Evolutionary conservation across 2,329 filamentous ascomycete species (phyloP).

Genomic region (Ceratocystiopsis brevicomis): DNA sequence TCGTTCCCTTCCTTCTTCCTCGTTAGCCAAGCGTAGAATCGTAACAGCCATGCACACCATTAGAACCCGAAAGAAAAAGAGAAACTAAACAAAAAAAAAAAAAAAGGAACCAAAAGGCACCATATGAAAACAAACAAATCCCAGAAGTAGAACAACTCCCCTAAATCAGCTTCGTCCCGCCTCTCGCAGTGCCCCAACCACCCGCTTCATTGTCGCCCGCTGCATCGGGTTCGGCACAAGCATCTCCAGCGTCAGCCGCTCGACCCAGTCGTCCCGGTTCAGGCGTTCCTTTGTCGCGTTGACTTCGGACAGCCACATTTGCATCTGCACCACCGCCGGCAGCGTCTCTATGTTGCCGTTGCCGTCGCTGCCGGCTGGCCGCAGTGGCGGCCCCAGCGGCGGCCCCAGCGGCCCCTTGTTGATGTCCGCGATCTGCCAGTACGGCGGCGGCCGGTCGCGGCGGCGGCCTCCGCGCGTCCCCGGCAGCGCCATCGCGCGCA

Average conservation of each 20-base stretch:
- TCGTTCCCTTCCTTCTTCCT: too few relatives aligned
- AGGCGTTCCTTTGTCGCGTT: slow-evolving; percentile 27
- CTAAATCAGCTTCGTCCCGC: too few relatives aligned
- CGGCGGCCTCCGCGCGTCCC: slow-evolving; percentile 31
- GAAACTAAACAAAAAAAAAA: too few relatives aligned
- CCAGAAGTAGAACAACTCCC: too few relatives aligned
- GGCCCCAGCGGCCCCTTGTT: slow-evolving; percentile 17
- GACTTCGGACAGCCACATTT: slow-evolving; percentile 35
- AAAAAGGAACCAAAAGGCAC: too few relatives aligned
- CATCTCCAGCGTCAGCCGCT: slow-evolving; percentile 35
- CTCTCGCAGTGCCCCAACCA: slow-evolving; percentile 23
- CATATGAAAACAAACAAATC: too few relatives aligned
- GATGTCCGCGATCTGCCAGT: slow-evolving; percentile 39
- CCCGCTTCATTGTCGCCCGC: slow-evolving; percentile 34
- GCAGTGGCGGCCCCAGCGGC: slow-evolving; percentile 7
- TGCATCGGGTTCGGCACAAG: slow-evolving; percentile 29
- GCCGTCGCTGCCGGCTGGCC: background rate
- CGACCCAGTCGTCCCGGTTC: slow-evolving; percentile 27
- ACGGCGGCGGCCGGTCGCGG: slow-evolving; percentile 25
- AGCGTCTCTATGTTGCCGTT: background rate
- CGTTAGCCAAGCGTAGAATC: too few relatives aligned
- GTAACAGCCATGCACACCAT: too few relatives aligned
- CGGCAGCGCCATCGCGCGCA: slow-evolving; percentile 35
- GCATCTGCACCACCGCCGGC: slow-evolving; percentile 32
- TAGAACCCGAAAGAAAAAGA: too few relatives aligned